Percentiles rank a stretch among this genome's conserved stretches.
These are phyloP conservation scores for Fusarium nurragi DNA, from an alignment of 2,329 filamentous ascomycete genomes.

Conservation along the genomic window DNA sequence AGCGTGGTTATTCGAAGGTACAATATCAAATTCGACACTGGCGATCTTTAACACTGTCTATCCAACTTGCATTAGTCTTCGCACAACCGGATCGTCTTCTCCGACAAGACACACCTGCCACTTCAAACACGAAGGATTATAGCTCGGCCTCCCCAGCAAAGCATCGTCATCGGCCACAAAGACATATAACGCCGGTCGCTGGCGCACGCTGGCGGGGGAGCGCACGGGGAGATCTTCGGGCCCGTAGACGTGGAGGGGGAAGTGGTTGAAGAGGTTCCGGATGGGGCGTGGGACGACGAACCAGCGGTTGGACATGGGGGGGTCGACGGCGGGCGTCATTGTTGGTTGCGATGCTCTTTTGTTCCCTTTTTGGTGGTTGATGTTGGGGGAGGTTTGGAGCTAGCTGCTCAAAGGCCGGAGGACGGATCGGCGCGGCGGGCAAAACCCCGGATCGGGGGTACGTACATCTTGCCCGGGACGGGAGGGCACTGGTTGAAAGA, in stretches of 20 bases:
- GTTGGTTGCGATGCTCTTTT: neutral
- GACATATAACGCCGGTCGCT: constrained; percentile 73
- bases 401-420: constrained; percentile 4
- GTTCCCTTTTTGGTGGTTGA: neutral
- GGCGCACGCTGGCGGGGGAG: constrained; percentile 53
- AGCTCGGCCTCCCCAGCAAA: constrained; percentile 72
- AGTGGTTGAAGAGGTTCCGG: constrained; percentile 83
- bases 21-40: constrained; percentile 71
- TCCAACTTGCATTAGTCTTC: neutral
- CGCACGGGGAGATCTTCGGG: constrained; percentile 78
- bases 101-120: constrained; percentile 77
- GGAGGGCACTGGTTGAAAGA: neutral
- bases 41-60: constrained; percentile 86
- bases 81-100: neutral
- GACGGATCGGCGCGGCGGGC: constrained; percentile 32
- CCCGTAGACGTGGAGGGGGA: constrained; percentile 80
- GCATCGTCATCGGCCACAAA: constrained; percentile 77
- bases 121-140: constrained; percentile 92
- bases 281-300: constrained; percentile 77
- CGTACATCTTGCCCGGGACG: constrained; percentile 15
- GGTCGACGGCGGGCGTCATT: constrained; percentile 31
- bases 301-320: constrained; percentile 47
- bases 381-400: constrained; percentile 9
- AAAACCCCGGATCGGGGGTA: constrained; percentile 36
- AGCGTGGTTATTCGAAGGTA: constrained; percentile 88